Evolutionary conservation across 805 yeast species (phyloP).

Genomic region (Cyberlindnera americana): DNA sequence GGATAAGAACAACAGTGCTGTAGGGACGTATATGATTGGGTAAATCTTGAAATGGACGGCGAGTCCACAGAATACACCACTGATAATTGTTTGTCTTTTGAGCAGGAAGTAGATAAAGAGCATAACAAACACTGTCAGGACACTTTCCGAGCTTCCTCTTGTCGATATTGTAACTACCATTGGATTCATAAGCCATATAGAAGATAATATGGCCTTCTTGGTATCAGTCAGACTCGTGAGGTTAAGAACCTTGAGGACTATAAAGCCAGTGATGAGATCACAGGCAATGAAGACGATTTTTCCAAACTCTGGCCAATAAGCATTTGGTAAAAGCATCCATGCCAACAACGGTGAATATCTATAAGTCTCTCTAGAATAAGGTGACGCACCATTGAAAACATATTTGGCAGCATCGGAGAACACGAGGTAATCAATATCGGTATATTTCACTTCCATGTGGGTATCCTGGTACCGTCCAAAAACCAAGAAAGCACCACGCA

Average conservation of each 20-base stretch:
- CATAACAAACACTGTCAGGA: slow-evolving; percentile 75
- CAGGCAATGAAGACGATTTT: slow-evolving; percentile 72
- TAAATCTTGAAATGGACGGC: slow-evolving; percentile 88
- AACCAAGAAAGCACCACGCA: slow-evolving; percentile 60
- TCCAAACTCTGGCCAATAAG: slow-evolving; percentile 60
- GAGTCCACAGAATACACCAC: slow-evolving; percentile 38
- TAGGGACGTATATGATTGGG: slow-evolving; percentile 84
- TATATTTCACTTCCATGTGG: slow-evolving; percentile 74
- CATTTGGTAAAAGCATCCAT: slow-evolving; percentile 76
- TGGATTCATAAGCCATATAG: slow-evolving; percentile 89
- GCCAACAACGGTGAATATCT: slow-evolving; percentile 90
- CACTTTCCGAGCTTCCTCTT: slow-evolving; percentile 90
- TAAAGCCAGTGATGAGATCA: slow-evolving; percentile 76
- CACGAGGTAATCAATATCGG: slow-evolving; percentile 92
- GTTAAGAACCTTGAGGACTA: slow-evolving; percentile 44
- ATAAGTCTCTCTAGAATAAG: slow-evolving; percentile 83
- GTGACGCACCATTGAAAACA: slow-evolving; percentile 55
- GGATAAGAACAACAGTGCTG: slow-evolving; percentile 48
- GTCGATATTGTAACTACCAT: slow-evolving; percentile 93
- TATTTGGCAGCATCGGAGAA: slow-evolving; percentile 88
- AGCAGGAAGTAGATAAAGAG: slow-evolving; percentile 47
- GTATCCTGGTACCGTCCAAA: slow-evolving; percentile 89
- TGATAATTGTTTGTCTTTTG: slow-evolving; percentile 29
- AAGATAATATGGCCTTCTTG: slow-evolving; percentile 41
- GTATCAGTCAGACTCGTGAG: slow-evolving; percentile 21